These are phyloP conservation scores for Euclidium syriacum DNA, from an alignment of 345 rosid species.

Conservation along the genomic window DNA sequence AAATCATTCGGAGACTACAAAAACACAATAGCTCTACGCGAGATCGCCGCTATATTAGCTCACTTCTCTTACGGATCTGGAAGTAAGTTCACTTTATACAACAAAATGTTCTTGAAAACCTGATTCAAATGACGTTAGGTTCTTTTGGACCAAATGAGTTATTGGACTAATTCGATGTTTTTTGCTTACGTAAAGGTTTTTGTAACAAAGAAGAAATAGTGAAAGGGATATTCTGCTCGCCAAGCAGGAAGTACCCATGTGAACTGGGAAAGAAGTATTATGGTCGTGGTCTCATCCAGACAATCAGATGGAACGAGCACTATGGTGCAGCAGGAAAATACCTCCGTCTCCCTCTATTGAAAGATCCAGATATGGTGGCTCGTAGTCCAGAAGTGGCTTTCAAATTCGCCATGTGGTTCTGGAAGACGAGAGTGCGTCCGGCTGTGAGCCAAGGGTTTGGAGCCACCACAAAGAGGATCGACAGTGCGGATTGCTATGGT, in stretches of 20 bases:
- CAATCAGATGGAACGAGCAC: constrained; percentile 43
- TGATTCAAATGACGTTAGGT: too few relatives aligned
- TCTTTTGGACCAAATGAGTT: too few relatives aligned
- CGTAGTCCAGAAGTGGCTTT: constrained; percentile 30
- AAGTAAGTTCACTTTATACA: too few relatives aligned
- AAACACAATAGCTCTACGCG: constrained; percentile 39
- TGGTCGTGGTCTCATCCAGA: constrained; percentile 16
- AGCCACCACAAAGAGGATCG: constrained; percentile 27
- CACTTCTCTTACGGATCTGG: constrained; percentile 43
- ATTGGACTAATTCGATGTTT: too few relatives aligned
- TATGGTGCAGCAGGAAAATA: constrained; percentile 37
- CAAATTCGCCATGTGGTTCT: constrained; percentile 44
- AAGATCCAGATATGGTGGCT: constrained; percentile 38
- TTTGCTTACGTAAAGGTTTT: constrained; percentile 31
- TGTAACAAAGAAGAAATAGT: constrained; percentile 31
- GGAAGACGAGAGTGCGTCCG: constrained; percentile 38
- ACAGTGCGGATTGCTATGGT: constrained; percentile 33
- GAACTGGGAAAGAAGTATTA: constrained; percentile 31
- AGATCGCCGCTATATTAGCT: constrained; percentile 47
- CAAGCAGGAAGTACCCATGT: constrained; percentile 17
- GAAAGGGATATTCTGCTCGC: constrained; percentile 9
- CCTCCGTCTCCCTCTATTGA: constrained; percentile 26
- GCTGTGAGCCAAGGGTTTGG: constrained; percentile 33
- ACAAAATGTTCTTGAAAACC: too few relatives aligned
- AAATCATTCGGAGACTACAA: constrained; percentile 29